Evolutionary conservation across 352 stramenopile species (phyloP).

Genomic region (Globisporangium nunn): DNA sequence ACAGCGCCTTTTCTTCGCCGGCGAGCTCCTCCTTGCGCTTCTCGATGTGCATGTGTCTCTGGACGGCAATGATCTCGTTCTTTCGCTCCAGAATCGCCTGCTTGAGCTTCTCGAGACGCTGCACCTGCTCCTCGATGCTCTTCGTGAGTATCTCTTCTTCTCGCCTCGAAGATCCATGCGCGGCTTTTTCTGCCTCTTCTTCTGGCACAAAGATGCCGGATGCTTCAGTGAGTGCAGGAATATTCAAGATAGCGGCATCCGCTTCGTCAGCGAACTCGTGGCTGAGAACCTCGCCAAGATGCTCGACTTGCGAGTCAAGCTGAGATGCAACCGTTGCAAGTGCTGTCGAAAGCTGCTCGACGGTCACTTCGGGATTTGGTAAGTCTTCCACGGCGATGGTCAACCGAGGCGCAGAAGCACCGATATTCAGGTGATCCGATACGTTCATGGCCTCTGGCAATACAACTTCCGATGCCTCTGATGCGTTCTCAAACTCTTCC

Average conservation of each 20-base stretch:
- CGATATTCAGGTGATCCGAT: neutral
- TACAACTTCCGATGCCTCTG: constrained; percentile 2
- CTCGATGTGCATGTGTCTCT: constrained; percentile 48
- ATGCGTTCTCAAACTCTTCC: constrained; percentile 28
- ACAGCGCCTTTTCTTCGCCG: constrained; percentile 36
- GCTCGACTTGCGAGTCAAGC: neutral
- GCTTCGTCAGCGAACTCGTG: neutral
- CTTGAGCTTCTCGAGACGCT: constrained; percentile 40
- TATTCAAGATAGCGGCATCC: neutral
- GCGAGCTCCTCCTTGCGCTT: constrained; percentile 34
- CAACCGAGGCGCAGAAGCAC: neutral
- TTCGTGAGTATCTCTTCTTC: constrained; percentile 40
- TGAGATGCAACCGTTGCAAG: constrained; percentile 1
- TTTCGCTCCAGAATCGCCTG: constrained; percentile 34
- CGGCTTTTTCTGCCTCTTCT: neutral
- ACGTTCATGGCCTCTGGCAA: neutral
- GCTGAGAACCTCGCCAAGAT: neutral
- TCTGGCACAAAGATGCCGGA: neutral
- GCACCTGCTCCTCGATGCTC: constrained; percentile 58
- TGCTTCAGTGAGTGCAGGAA: neutral
- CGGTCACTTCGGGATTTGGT: neutral
- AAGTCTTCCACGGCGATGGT: too few species aligned
- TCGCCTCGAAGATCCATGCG: constrained; percentile 13
- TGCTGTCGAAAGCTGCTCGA: constrained; percentile 8
- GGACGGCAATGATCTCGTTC: constrained; percentile 27